phyloP scores from a whole-genome alignment of 495 filamentous ascomycete species.

The Xylaria cubensis region DNA sequence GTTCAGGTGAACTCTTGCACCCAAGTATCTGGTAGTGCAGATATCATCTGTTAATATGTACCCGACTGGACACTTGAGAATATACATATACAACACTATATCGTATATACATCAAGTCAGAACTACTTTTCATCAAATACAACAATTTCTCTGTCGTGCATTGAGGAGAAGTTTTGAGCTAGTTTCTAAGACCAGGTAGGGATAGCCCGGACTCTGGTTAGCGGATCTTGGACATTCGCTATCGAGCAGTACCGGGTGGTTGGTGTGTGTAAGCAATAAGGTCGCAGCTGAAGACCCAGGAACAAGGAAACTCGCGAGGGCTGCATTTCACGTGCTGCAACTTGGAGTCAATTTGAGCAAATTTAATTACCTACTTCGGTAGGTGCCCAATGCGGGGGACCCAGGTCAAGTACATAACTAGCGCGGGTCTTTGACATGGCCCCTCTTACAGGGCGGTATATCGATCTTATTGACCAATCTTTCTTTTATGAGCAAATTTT shows the following conservation, averaged over 20 bases:
- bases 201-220: not conserved
- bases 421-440: too few species aligned
- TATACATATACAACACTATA: not conserved
- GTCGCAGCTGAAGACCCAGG: not conserved
- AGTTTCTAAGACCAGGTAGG: not conserved
- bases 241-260: too few species aligned
- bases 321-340: not conserved
- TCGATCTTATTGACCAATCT: not conserved
- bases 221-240: too few species aligned
- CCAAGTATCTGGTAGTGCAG: too few species aligned
- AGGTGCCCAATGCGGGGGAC: too few species aligned
- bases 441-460: not conserved
- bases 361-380: not conserved
- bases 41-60: too few species aligned
- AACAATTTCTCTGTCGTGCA: not conserved
- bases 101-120: not conserved
- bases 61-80: too few species aligned
- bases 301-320: not conserved
- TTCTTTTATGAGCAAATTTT: not conserved
- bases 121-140: not conserved
- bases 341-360: constrained; percentile 10
- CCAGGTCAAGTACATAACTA: too few species aligned
- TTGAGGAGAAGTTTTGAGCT: not conserved
- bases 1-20: too few species aligned
- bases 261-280: not conserved